Evolutionary conservation across 495 filamentous ascomycete species (phyloP).

Genomic region (Penicillium odoratum): DNA sequence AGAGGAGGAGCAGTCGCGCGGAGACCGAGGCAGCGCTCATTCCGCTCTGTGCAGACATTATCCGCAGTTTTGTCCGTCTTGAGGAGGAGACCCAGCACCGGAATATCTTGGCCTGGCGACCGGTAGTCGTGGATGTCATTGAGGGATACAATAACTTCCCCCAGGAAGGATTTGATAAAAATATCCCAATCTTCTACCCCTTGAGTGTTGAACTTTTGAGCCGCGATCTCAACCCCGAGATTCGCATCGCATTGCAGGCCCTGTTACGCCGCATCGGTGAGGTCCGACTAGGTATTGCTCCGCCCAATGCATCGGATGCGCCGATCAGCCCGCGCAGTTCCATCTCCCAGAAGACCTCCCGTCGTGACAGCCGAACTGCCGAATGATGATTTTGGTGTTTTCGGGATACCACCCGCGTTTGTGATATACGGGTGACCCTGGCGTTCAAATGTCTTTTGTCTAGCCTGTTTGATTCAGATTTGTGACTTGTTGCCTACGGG

Average conservation of each 20-base stretch:
- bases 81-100: constrained; percentile 94
- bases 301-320: constrained; percentile 34
- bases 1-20: constrained; percentile 71
- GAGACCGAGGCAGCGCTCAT: constrained; percentile 91
- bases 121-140: constrained; percentile 96
- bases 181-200: constrained; percentile 83
- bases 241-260: constrained; percentile 72
- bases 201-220: constrained; percentile 78
- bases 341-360: constrained; percentile 32
- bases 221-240: constrained; percentile 75
- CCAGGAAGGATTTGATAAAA: constrained; percentile 73
- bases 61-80: constrained; percentile 74
- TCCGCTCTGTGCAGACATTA: constrained; percentile 91
- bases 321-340: constrained; percentile 50
- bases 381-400: constrained; percentile 18
- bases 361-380: constrained; percentile 29
- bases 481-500: constrained; percentile 9
- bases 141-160: constrained; percentile 92
- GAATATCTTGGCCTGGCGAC: constrained; percentile 94
- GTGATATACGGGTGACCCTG: constrained; percentile 23
- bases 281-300: constrained; percentile 66
- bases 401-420: constrained; percentile 36
- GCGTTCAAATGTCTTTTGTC: constrained; percentile 20
- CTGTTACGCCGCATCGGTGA: constrained; percentile 82
- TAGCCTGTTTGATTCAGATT: constrained; percentile 10